Percentiles rank a stretch among this genome's conserved stretches.
Evolutionary conservation across 257 asterid genomes (phyloP).

Genomic region (Nicotiana tabacum): DNA sequence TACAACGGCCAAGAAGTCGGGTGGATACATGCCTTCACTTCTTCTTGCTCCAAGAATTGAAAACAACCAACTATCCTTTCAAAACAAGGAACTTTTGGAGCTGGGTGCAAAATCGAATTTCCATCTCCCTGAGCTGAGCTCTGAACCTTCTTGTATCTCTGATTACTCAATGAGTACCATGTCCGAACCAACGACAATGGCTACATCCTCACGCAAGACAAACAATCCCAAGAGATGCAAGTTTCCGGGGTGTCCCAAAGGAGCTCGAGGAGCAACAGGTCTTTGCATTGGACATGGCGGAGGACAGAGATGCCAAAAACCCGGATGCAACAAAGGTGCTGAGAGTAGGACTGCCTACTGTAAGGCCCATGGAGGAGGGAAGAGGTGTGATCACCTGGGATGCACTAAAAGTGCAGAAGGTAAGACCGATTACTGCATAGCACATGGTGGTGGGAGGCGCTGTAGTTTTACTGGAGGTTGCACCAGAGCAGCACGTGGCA

Average conservation of each 20-base stretch:
- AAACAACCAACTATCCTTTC: conserved; percentile 13
- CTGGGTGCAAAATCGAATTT: conserved; percentile 34
- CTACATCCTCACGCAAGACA: conserved; percentile 38
- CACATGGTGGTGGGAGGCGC: conserved; percentile 85
- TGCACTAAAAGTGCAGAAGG: conserved; percentile 96
- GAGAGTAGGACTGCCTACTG: conserved; percentile 90
- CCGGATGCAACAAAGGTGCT: conserved; percentile 77
- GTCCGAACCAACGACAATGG: conserved; percentile 48
- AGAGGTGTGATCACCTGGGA: conserved; percentile 64
- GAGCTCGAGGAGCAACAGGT: conserved; percentile 85
- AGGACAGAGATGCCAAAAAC: conserved; percentile 86
- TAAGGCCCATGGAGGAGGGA: conserved; percentile 91
- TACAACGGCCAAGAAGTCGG: conserved; percentile 88
- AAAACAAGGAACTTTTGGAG: conserved; percentile 16
- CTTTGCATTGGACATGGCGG: conserved; percentile 92
- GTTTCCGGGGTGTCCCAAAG: conserved; percentile 59
- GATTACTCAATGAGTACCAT: conserved; percentile 55
- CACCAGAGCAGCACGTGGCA: conserved; percentile 83
- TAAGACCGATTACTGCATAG: conserved; percentile 72
- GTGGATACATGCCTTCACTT: conserved; percentile 79
- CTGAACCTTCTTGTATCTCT: conserved; percentile 59
- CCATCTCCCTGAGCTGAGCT: conserved; percentile 48
- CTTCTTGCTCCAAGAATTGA: conserved; percentile 61
- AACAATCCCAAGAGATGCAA: conserved; percentile 56
- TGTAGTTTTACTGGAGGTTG: conserved; percentile 61